These are phyloP conservation scores for Kwoniella sp. DNA, from an alignment of 768 basidiomycete genomes.

Conservation along the genomic window DNA sequence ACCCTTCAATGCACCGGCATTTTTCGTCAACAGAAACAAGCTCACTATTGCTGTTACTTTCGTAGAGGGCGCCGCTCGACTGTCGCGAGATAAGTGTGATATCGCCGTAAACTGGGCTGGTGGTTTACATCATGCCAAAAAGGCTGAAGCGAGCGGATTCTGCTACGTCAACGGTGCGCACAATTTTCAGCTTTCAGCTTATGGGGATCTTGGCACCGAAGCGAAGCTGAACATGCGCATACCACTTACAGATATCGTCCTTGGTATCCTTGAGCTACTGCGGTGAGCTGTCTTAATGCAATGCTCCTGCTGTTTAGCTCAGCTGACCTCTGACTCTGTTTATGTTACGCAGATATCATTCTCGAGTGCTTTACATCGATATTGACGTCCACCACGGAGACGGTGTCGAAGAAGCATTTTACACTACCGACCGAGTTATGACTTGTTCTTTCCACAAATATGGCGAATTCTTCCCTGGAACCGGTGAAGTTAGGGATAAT, in stretches of 20 bases:
- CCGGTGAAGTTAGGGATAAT: slow-evolving; percentile 91
- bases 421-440: slow-evolving; percentile 98
- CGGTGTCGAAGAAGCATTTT: slow-evolving; percentile 98
- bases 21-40: too few species aligned
- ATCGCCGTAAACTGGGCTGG: slow-evolving; percentile 99
- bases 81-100: slow-evolving; percentile 96
- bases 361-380: slow-evolving; percentile 93
- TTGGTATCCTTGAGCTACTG: slow-evolving; percentile 91
- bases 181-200: neutral
- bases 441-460: slow-evolving; percentile 98
- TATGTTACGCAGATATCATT: slow-evolving; percentile 71
- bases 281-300: slow-evolving; percentile 60
- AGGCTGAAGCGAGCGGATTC: slow-evolving; percentile 97
- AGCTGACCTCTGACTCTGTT: slow-evolving; percentile 1
- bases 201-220: too few species aligned
- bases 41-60: too few species aligned
- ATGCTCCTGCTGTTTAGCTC: neutral
- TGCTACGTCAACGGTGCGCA: slow-evolving; percentile 91
- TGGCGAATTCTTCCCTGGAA: slow-evolving; percentile 98
- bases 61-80: slow-evolving; percentile 90
- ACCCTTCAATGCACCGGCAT: too few species aligned
- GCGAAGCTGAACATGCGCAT: too few species aligned
- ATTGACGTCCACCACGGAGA: slow-evolving; percentile 99
- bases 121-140: slow-evolving; percentile 97
- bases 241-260: slow-evolving; percentile 90